Percentiles rank a stretch among this genome's conserved stretches.
Conservation (phyloP, 345 rosid genomes). For the Citrus hindsii region DNA sequence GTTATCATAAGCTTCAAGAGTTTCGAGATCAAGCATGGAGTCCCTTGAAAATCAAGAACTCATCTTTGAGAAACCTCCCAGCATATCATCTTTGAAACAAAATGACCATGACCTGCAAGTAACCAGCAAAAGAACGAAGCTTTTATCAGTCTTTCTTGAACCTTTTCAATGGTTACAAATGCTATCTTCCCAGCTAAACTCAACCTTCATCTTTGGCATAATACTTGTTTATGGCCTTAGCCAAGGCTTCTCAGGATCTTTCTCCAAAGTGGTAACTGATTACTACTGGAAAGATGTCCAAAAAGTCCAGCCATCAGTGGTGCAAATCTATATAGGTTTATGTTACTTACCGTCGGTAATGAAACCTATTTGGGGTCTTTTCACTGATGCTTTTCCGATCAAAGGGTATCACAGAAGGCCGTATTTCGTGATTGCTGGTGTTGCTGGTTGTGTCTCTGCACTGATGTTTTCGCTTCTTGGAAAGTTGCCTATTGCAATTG, state of each 20-base stretch:
- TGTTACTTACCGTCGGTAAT: slow-evolving; percentile 81
- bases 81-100: neutral
- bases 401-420: slow-evolving; percentile 69
- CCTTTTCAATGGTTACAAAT: slow-evolving; percentile 71
- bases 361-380: slow-evolving; percentile 81
- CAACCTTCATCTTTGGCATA: slow-evolving; percentile 62
- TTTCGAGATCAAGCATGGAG: neutral
- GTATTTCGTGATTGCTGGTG: slow-evolving; percentile 64
- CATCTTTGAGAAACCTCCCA: neutral
- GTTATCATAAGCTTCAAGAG: neutral
- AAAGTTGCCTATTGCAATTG: slow-evolving; percentile 46
- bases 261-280: slow-evolving; percentile 73
- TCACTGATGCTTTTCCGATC: slow-evolving; percentile 70
- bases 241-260: slow-evolving; percentile 71
- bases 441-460: slow-evolving; percentile 51
- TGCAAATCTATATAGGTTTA: slow-evolving; percentile 67
- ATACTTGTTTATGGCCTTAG: slow-evolving; percentile 68
- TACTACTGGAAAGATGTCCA: slow-evolving; percentile 88
- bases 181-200: slow-evolving; percentile 54
- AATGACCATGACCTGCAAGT: too few species aligned
- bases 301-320: slow-evolving; percentile 82
- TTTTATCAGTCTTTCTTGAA: slow-evolving; percentile 39
- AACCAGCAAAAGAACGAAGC: slow-evolving; percentile 2
- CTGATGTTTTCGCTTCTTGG: slow-evolving; percentile 42
- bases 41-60: neutral